Conservation (phyloP, 768 basidiomycete species). For the Boletus pseudo-olivaceus region DNA sequence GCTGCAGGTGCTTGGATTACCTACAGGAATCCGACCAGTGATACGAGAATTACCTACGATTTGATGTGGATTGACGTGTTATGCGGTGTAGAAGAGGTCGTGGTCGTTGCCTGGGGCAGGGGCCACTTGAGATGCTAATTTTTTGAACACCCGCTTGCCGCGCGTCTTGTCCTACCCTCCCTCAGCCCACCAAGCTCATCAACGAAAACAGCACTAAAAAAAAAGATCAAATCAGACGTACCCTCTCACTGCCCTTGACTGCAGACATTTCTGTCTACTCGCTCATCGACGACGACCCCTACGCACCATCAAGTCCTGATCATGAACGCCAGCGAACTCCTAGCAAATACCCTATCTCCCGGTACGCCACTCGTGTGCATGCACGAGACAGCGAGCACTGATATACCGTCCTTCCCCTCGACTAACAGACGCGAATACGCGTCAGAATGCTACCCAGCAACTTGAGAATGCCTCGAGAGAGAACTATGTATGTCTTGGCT, state of each 20-base stretch:
- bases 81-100: slow-evolving; percentile 4
- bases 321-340: slow-evolving; percentile 90
- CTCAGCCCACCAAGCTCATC: slow-evolving; percentile 21
- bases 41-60: slow-evolving; percentile 13
- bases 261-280: slow-evolving; percentile 11
- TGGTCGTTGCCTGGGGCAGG: slow-evolving; percentile 2
- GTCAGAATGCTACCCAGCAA: slow-evolving; percentile 88
- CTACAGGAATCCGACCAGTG: slow-evolving; percentile 2
- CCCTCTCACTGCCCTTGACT: slow-evolving; percentile 11
- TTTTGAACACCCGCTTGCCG: slow-evolving; percentile 37
- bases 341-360: slow-evolving; percentile 88
- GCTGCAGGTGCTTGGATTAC: slow-evolving; percentile 13
- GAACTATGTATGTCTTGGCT: slow-evolving; percentile 73
- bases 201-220: background rate
- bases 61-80: slow-evolving; percentile 19
- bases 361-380: slow-evolving; percentile 49
- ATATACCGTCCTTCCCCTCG: slow-evolving; percentile 18
- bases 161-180: slow-evolving; percentile 24
- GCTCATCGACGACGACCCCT: slow-evolving; percentile 22
- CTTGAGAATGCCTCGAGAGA: slow-evolving; percentile 83
- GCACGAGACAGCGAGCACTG: slow-evolving; percentile 34
- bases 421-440: slow-evolving; percentile 74
- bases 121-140: slow-evolving; percentile 9
- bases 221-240: slow-evolving; percentile 13
- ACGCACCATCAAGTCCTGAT: slow-evolving; percentile 32